These are phyloP conservation scores for Zanthoxylum bungeanum DNA, from an alignment of 345 rosid genomes.

Conservation along the genomic window DNA sequence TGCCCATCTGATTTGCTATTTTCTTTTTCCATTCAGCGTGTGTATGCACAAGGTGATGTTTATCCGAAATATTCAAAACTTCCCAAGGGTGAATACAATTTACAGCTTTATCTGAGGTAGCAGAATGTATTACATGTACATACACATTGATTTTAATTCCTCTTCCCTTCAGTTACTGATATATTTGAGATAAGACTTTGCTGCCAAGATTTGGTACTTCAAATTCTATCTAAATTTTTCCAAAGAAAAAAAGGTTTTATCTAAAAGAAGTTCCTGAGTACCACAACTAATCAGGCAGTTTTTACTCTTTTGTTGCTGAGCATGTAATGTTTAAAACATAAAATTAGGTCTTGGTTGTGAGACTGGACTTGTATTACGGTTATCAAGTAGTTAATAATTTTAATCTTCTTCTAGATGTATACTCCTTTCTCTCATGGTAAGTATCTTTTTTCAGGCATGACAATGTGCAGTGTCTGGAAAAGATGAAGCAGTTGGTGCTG, in stretches of 20 bases:
- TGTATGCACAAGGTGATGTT: conserved; percentile 80
- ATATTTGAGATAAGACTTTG: not conserved
- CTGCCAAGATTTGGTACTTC: conserved; percentile 3
- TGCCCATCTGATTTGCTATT: conserved; percentile 6
- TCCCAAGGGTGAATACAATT: conserved; percentile 88
- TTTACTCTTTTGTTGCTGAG: not conserved
- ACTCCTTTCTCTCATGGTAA: conserved; percentile 19
- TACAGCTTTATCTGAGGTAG: conserved; percentile 52
- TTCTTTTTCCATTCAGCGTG: conserved; percentile 49
- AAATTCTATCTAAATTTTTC: not conserved
- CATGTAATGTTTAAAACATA: conserved; percentile 8
- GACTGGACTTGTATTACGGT: not conserved
- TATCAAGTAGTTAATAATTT: not conserved
- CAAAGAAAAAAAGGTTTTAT: conserved; percentile 1
- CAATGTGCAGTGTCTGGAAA: conserved; percentile 77
- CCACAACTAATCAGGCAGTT: not conserved
- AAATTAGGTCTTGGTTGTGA: conserved; percentile 1
- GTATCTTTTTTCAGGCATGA: conserved; percentile 76
- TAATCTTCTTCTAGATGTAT: not conserved
- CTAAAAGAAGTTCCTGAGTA: conserved; percentile 5
- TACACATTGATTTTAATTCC: not conserved
- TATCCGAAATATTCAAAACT: conserved; percentile 80
- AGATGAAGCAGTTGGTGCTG: conserved; percentile 83
- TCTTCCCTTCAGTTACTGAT: not conserved
- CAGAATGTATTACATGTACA: not conserved